Base-by-base conservation (phyloP, 768 basidiomycete genomes). In the Trametes punicea region DNA sequence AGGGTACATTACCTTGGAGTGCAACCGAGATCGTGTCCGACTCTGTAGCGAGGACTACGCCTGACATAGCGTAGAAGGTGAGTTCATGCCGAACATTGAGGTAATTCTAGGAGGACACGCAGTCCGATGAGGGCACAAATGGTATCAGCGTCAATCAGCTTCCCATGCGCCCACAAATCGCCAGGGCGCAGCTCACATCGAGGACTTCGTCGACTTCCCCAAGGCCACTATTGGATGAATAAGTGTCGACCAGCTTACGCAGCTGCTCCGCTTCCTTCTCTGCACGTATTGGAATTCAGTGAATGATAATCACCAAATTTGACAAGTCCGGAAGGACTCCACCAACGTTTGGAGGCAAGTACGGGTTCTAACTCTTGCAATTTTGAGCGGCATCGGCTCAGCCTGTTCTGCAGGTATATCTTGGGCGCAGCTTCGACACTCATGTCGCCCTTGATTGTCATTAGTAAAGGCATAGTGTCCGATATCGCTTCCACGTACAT, bases 331-430 rank as follows among this genome's bases (percentile, higher is more conserved):
- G 13, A 44, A 15, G 42, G 5, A 16, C 42, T 25, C 23, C 4
- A 69, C 82, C 61, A 69, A 90, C 90, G 77, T 68, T 88, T 88
- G 6, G 77, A 62, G n/a, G 77, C 70, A 6, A 88, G 73, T 13
- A 84, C 62, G 4, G 83, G 76, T n/a, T 63, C 69, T 7, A 89
- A 67, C 60, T 92, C 90, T 48, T 73, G 65, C n/a, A 89, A 65
- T 71, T 88, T 90, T 30, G 69, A 73, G 52, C 81, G 77, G 54
- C 79, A 81, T 54, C 76, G 78, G 47, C 72, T 71, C 23, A 92
- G 77, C 60, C 85, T 88, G 67, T 93, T 93, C 72, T 93, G 91
- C 20, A 93, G 73, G 66, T 88, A 82, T 2, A 90, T 76, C 69
- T 89, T 92, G 0, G 91, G 84, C 7, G 79, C 80, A 20, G 80